These are phyloP conservation scores for Sarocladiaceae sp. DNA, from an alignment of 2,329 filamentous ascomycete species.

Conservation along the genomic window DNA sequence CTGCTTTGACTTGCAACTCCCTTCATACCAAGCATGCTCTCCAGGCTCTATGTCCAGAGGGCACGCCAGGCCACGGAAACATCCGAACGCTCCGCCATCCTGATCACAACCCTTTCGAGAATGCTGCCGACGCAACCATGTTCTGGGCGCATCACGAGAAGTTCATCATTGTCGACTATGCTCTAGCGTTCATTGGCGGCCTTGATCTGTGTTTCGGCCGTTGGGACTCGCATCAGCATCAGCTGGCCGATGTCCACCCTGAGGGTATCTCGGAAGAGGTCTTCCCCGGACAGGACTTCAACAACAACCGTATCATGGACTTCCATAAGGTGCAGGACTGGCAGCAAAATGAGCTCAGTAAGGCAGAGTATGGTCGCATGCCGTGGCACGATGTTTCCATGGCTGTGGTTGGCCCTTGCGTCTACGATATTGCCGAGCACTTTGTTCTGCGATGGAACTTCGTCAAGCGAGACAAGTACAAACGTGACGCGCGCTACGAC, in stretches of 20 bases:
- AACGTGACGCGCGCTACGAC: conserved; percentile 74
- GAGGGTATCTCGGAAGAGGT: conserved; percentile 74
- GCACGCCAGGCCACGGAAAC: conserved; percentile 76
- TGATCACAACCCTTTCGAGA: conserved; percentile 91
- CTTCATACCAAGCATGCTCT: conserved; percentile 86
- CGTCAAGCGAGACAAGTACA: conserved; percentile 95
- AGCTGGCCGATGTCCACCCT: conserved; percentile 81
- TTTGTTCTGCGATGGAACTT: conserved; percentile 96
- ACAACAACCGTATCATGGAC: conserved; percentile 95
- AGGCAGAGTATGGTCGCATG: conserved; percentile 90
- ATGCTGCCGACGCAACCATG: conserved; percentile 91
- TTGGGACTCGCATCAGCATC: conserved; percentile 85
- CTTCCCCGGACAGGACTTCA: conserved; percentile 95
- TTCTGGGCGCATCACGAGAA: conserved; percentile 99
- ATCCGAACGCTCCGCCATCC: conserved; percentile 87
- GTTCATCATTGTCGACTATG: conserved; percentile 90
- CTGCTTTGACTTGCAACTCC: conserved; percentile 85
- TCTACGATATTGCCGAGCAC: conserved; percentile 92
- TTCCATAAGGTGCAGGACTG: conserved; percentile 87
- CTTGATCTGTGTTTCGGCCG: conserved; percentile 93
- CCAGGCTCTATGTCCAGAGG: conserved; percentile 71
- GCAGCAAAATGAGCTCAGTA: conserved; percentile 88
- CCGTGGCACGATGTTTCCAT: conserved; percentile 97
- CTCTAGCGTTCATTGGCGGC: conserved; percentile 86
- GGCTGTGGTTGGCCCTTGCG: conserved; percentile 81